These are phyloP conservation scores for Plasmodium fragile DNA, from an alignment of 169 alveolate genomes.

Conservation along the genomic window DNA sequence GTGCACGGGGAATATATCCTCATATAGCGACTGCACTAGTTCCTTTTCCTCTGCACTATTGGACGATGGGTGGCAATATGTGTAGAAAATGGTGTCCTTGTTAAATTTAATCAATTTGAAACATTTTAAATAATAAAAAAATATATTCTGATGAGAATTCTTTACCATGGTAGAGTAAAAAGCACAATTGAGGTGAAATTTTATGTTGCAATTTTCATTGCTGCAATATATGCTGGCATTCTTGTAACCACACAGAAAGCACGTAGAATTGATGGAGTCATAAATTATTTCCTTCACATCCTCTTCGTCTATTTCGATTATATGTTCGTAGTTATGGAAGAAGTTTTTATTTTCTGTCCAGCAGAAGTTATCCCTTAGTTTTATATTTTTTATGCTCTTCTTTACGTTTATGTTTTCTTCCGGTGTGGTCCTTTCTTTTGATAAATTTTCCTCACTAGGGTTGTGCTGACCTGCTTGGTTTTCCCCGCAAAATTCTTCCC, in stretches of 20 bases:
- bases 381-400: conserved; percentile 25
- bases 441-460: not conserved
- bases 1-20: conserved; percentile 78
- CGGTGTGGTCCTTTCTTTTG: not conserved
- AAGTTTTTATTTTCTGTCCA: conserved; percentile 38
- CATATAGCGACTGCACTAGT: conserved; percentile 19
- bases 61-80: not conserved
- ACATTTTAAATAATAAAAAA: conserved; percentile 44
- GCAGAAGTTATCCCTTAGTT: conserved; percentile 25
- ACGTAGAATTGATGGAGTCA: conserved; percentile 54
- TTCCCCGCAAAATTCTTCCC: not conserved
- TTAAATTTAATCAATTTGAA: conserved; percentile 37
- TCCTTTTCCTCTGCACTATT: conserved; percentile 3
- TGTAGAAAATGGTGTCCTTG: conserved; percentile 57
- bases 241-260: conserved; percentile 77
- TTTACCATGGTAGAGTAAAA: conserved; percentile 74
- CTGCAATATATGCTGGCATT: conserved; percentile 83
- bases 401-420: conserved; percentile 1
- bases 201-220: conserved; percentile 77
- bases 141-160: conserved; percentile 13
- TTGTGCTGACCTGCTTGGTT: not conserved
- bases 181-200: conserved; percentile 81
- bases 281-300: conserved; percentile 75
- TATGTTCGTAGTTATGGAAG: conserved; percentile 66
- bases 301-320: conserved; percentile 79